Evolutionary conservation across 108 stramenopile species (phyloP).

Genomic region (Aurantiochytrium sp.): DNA sequence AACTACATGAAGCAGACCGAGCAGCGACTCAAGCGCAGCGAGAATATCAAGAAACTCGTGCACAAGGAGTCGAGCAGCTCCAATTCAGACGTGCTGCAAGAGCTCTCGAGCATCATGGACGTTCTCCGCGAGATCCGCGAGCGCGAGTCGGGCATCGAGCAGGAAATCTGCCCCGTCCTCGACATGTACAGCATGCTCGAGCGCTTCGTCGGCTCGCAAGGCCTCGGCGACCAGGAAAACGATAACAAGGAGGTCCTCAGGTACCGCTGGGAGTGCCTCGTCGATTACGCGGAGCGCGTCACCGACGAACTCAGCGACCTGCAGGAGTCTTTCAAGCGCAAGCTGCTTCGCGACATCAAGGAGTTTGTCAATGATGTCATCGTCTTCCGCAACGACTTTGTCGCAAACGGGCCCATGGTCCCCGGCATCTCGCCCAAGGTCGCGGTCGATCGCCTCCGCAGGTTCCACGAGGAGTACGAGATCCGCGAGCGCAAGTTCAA

Average conservation of each 20-base stretch:
- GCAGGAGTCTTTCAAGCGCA: conserved; percentile 69
- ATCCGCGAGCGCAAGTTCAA: conserved; percentile 78
- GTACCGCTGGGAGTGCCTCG: conserved; percentile 75
- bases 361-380: conserved; percentile 67
- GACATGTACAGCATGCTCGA: conserved; percentile 87
- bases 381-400: conserved; percentile 68
- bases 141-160: conserved; percentile 55
- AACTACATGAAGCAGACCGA: conserved; percentile 26
- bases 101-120: conserved; percentile 55
- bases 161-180: conserved; percentile 74
- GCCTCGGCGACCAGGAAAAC: conserved; percentile 85
- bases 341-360: conserved; percentile 68
- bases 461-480: conserved; percentile 76
- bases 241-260: conserved; percentile 81
- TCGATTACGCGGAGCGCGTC: conserved; percentile 63
- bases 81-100: conserved; percentile 44
- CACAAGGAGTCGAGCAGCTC: conserved; percentile 34
- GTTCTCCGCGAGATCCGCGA: conserved; percentile 53
- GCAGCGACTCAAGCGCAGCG: conserved; percentile 40
- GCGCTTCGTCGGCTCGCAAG: conserved; percentile 69
- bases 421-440: conserved; percentile 76
- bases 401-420: conserved; percentile 70
- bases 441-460: conserved; percentile 75
- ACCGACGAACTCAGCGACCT: conserved; percentile 72
- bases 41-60: conserved; percentile 64